Base-by-base conservation (phyloP, 78 protist genomes). In the Chrysochromulina tobinii region DNA sequence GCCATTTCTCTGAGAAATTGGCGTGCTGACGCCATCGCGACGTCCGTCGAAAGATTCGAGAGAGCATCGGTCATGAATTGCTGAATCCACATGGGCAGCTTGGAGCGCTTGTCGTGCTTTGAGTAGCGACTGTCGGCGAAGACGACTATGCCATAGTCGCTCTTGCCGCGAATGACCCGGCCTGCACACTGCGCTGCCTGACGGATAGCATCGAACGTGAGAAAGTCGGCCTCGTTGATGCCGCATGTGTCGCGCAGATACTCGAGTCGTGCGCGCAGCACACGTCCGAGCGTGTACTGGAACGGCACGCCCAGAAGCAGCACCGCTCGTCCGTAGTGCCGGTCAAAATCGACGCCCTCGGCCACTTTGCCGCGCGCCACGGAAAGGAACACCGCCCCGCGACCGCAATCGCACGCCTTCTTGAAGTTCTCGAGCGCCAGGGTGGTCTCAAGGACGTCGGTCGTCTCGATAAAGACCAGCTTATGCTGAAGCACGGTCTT, bases 141-240 rank as follows among this genome's bases (percentile, higher is more conserved):
- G 8, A 98, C 64, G 98, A 98, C 97, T 5, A 98, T 55, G 3
- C 99, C 99, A 91, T 99, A 99, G 94, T 99, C 99, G 0, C 95
- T 91, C 64, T 99, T 99, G 89, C 98, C 94, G 50, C 99, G 94
- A 27, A 99, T 95, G 27, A 97, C 99, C 17, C 99, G 94, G 1
- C 99, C 99, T 6, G 98, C 97, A 83, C 99, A 98, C 90, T 98
- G 99, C 3, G 97, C 79, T 0, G 99, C 98, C 38, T 98, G 96
- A 38, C 99, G 93, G 98, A 99, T 94, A 21, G 99, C 99, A 61
- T 99, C 99, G 57, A 97, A 99, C 6, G 97, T 90, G 53, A 98
- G 92, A 89, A 96, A 98, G 61, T 97, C 99, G 54, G 81, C 81
- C 54, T 96, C 98, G 53, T 69, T 38, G 53, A 98, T 95, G 88